These are phyloP conservation scores for Brassica carinata DNA, from an alignment of 345 rosid species.

Conservation along the genomic window DNA sequence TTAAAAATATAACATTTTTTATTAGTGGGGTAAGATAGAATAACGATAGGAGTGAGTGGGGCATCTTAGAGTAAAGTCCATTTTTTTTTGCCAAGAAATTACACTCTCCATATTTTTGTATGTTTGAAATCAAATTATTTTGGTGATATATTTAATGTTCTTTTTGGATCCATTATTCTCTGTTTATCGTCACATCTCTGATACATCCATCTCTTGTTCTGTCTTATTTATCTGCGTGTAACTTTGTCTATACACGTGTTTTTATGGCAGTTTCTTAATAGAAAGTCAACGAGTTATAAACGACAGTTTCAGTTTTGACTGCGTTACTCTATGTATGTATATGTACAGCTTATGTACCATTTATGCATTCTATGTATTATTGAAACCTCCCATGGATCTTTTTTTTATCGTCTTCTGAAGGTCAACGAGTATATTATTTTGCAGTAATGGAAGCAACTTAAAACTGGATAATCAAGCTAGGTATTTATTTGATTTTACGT, in stretches of 20 bases:
- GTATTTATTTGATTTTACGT: background rate
- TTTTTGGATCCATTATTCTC: conserved; percentile 37
- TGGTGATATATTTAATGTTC: conserved; percentile 14
- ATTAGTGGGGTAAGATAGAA: too few species aligned
- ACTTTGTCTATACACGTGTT: conserved; percentile 36
- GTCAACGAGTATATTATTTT: conserved; percentile 24
- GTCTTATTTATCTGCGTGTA: conserved; percentile 30
- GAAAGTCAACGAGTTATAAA: conserved; percentile 37
- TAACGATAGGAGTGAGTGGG: too few species aligned
- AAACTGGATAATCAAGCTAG: background rate
- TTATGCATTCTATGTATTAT: conserved; percentile 25
- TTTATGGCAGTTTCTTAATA: conserved; percentile 35
- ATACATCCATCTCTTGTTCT: conserved; percentile 30
- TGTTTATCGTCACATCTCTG: conserved; percentile 35
- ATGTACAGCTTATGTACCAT: too few species aligned
- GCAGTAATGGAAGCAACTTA: conserved; percentile 11
- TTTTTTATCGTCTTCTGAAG: conserved; percentile 14
- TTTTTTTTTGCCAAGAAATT: too few species aligned
- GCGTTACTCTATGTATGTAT: background rate
- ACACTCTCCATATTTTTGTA: background rate
- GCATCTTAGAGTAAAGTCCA: too few species aligned
- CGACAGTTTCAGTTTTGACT: conserved; percentile 29
- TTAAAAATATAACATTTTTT: too few species aligned
- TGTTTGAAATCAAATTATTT: background rate
- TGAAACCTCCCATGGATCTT: conserved; percentile 22